phyloP scores from a whole-genome alignment of 1,284 basidiomycete genomes.

The Trichosporon sp. region DNA sequence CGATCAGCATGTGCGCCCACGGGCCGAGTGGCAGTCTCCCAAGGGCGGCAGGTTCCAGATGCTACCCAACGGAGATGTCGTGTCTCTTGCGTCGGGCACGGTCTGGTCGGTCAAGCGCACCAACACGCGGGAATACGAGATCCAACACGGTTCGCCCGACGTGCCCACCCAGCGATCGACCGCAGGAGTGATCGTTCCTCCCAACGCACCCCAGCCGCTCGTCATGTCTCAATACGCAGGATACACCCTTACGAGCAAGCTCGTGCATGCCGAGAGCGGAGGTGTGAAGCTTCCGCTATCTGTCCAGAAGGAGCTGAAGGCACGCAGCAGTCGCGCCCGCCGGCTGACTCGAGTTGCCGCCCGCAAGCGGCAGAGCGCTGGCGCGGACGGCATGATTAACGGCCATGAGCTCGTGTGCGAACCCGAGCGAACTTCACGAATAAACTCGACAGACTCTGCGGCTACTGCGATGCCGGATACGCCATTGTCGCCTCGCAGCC shows the following conservation, averaged over 20 bases:
- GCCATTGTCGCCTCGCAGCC: not conserved
- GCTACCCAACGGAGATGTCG: conserved; percentile 38
- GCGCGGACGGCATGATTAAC: conserved; percentile 2
- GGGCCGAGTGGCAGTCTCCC: conserved; percentile 41
- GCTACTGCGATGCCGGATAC: conserved; percentile 5
- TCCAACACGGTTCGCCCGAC: conserved; percentile 26
- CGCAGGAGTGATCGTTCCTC: not conserved
- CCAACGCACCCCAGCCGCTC: conserved; percentile 6
- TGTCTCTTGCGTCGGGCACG: conserved; percentile 30
- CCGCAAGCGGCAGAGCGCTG: conserved; percentile 15
- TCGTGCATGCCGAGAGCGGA: conserved; percentile 39
- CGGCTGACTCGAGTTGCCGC: conserved; percentile 10
- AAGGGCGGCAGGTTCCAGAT: conserved; percentile 44
- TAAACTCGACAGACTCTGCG: not conserved
- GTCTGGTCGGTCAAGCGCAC: conserved; percentile 34
- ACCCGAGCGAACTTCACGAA: not conserved
- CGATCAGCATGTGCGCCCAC: conserved; percentile 10
- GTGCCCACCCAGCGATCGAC: not conserved
- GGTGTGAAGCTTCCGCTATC: conserved; percentile 37
- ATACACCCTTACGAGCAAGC: conserved; percentile 32
- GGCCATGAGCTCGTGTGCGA: not conserved
- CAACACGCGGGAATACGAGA: conserved; percentile 38
- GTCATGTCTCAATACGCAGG: conserved; percentile 5
- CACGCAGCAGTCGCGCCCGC: conserved; percentile 11
- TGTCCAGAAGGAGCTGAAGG: conserved; percentile 15